Conservation (phyloP, 1,284 basidiomycete species). For the Trichosporon ovoides region DNA sequence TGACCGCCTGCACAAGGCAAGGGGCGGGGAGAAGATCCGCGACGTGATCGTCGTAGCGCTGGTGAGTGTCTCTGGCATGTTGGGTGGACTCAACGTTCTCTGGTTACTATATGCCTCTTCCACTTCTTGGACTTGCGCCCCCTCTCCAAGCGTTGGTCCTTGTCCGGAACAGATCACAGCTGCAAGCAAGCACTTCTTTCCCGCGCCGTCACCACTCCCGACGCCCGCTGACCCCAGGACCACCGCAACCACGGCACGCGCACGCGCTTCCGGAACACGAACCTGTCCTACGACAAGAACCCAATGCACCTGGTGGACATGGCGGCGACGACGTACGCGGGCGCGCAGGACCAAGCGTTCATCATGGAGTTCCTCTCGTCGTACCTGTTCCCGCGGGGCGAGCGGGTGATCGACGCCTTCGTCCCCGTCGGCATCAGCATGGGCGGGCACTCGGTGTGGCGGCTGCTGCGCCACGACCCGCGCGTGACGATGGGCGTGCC, state of each 20-base stretch:
- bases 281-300: slow-evolving; percentile 61
- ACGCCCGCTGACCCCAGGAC: slow-evolving; percentile 53
- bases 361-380: slow-evolving; percentile 73
- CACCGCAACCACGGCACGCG: slow-evolving; percentile 70
- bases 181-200: too few species aligned
- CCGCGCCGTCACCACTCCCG: neutral
- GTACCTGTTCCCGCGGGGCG: slow-evolving; percentile 67
- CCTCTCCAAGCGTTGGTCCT: too few species aligned
- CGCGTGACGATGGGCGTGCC: slow-evolving; percentile 67
- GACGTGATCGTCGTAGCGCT: slow-evolving; percentile 45
- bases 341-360: slow-evolving; percentile 68
- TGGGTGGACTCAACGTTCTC: too few species aligned
- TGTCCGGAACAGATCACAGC: too few species aligned
- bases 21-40: slow-evolving; percentile 21
- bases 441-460: slow-evolving; percentile 37
- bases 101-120: too few species aligned
- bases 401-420: slow-evolving; percentile 63
- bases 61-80: slow-evolving; percentile 22
- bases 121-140: too few species aligned
- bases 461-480: slow-evolving; percentile 51
- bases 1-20: neutral
- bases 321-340: slow-evolving; percentile 64
- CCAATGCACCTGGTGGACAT: slow-evolving; percentile 63
- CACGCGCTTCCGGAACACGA: slow-evolving; percentile 55
- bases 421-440: slow-evolving; percentile 54